phyloP scores from a whole-genome alignment of 2,329 filamentous ascomycete genomes.

The Coleophoma crateriformis region DNA sequence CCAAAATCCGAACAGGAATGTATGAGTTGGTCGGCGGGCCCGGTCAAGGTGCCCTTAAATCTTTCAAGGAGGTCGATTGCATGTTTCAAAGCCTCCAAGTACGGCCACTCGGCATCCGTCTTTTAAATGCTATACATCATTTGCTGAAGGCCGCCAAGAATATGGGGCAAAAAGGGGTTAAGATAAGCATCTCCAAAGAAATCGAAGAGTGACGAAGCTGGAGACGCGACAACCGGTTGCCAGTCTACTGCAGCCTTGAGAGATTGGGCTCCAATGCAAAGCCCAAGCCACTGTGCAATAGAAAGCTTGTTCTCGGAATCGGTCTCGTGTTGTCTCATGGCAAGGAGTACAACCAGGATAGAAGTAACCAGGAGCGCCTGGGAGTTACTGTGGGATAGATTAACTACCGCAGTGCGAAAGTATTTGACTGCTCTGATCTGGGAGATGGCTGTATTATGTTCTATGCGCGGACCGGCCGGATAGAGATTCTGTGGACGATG shows the following conservation, averaged over 20 bases:
- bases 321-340: not conserved
- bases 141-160: not conserved
- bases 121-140: not conserved
- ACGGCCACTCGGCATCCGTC: not conserved
- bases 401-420: not conserved
- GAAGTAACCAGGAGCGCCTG: conserved; percentile 1
- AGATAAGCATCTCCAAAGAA: not conserved
- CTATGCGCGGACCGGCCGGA: not conserved
- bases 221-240: not conserved
- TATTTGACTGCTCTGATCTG: not conserved
- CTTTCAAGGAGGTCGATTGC: not conserved
- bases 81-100: not conserved
- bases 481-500: not conserved
- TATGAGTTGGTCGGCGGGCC: not conserved
- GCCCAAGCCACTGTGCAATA: not conserved
- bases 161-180: not conserved
- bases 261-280: not conserved
- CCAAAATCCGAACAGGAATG: not conserved
- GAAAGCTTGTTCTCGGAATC: not conserved
- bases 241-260: not conserved
- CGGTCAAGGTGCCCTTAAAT: not conserved
- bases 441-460: not conserved
- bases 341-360: not conserved
- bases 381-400: not conserved
- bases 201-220: not conserved